phyloP scores from a whole-genome alignment of 805 yeast species.

The Wickerhamiella qilinensis region DNA sequence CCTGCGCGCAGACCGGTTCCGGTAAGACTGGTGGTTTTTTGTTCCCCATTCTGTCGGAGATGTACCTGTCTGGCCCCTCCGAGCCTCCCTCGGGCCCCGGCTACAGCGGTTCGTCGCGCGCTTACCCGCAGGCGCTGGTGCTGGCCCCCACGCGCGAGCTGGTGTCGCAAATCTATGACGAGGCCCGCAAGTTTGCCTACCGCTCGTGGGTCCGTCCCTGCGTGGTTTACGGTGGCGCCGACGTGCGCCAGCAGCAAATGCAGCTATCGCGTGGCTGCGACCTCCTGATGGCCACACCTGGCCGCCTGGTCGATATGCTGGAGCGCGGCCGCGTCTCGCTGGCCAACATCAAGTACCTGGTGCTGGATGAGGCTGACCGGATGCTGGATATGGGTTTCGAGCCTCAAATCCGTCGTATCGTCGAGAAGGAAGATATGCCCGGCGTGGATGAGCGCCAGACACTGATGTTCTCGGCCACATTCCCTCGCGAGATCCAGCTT shows the following conservation, averaged over 20 bases:
- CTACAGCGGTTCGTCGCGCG: constrained; percentile 37
- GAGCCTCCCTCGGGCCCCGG: constrained; percentile 32
- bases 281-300: constrained; percentile 95
- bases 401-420: constrained; percentile 97
- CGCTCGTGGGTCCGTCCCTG: constrained; percentile 97
- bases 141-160: constrained; percentile 99
- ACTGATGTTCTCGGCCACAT: constrained; percentile 95
- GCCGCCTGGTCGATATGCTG: constrained; percentile 89
- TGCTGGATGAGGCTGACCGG: constrained; percentile 97
- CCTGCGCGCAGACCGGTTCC: constrained; percentile 97
- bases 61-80: constrained; percentile 78
- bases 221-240: constrained; percentile 98
- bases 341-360: constrained; percentile 79
- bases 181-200: constrained; percentile 87
- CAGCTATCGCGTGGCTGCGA: constrained; percentile 90
- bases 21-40: constrained; percentile 99
- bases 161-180: constrained; percentile 92
- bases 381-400: constrained; percentile 99
- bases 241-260: constrained; percentile 72
- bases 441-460: constrained; percentile 83
- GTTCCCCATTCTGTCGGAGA: constrained; percentile 91
- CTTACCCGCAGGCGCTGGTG: constrained; percentile 85
- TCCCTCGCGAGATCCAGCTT: constrained; percentile 95
- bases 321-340: constrained; percentile 91
- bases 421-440: constrained; percentile 97